Percentiles rank a stretch among this genome's conserved stretches.
phyloP scores from a whole-genome alignment of 805 yeast genomes.

The Saturnispora silvae region DNA sequence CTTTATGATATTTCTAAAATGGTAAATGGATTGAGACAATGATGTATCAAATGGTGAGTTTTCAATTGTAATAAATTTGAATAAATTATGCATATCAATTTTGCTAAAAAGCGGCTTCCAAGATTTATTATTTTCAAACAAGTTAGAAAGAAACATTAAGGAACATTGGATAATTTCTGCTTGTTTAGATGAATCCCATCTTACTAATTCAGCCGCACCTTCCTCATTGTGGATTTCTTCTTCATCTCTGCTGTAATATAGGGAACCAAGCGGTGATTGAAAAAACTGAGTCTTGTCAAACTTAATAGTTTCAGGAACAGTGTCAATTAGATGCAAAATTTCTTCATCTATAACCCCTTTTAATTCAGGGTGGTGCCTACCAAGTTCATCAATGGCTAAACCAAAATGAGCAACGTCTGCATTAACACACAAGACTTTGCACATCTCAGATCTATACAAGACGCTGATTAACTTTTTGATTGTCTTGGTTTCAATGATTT shows the following conservation, averaged over 20 bases:
- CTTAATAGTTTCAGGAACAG: slow-evolving; percentile 30
- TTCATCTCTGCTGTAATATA: slow-evolving; percentile 34
- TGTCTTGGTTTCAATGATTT: slow-evolving; percentile 35
- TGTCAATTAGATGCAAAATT: slow-evolving; percentile 34
- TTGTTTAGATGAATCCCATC: slow-evolving; percentile 43
- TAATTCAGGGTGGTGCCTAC: slow-evolving; percentile 72
- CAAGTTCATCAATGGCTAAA: slow-evolving; percentile 62
- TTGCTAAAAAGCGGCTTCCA: slow-evolving; percentile 33
- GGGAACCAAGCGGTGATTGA: slow-evolving; percentile 28
- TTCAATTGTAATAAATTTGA: slow-evolving; percentile 36
- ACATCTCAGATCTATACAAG: slow-evolving; percentile 38
- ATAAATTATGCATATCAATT: slow-evolving; percentile 34
- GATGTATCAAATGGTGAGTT: slow-evolving; percentile 55
- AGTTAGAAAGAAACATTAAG: slow-evolving; percentile 38
- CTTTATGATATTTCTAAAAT: slow-evolving; percentile 44
- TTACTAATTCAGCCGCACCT: slow-evolving; percentile 29
- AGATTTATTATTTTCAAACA: slow-evolving; percentile 41
- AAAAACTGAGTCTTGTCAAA: slow-evolving; percentile 36
- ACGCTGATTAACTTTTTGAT: slow-evolving; percentile 36
- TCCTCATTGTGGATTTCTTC: slow-evolving; percentile 32
- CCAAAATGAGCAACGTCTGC: slow-evolving; percentile 53
- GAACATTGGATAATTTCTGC: slow-evolving; percentile 41
- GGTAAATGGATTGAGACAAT: slow-evolving; percentile 41
- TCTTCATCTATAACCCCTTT: slow-evolving; percentile 47
- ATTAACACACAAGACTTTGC: slow-evolving; percentile 42